These are phyloP conservation scores for Apiospora phragmitis DNA, from an alignment of 2,329 filamentous ascomycete genomes.

Conservation along the genomic window DNA sequence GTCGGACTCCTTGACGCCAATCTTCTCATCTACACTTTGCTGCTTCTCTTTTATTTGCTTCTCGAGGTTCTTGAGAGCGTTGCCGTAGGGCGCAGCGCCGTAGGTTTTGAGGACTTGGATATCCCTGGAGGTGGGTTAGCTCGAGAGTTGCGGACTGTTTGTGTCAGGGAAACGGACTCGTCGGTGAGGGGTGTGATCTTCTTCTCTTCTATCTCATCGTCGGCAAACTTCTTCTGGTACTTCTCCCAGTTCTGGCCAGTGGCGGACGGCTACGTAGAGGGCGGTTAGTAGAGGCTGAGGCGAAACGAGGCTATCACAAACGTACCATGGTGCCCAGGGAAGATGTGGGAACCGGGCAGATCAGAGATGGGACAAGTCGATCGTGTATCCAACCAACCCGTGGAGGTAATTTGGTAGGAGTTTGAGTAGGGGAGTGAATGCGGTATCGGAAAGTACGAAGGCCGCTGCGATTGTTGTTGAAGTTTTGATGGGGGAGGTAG, in stretches of 20 bases:
- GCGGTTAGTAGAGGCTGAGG: slow-evolving; percentile 21
- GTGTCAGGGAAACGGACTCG: slow-evolving; percentile 61
- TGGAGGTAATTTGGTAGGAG: neutral
- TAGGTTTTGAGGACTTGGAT: slow-evolving; percentile 99
- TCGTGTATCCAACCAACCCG: neutral
- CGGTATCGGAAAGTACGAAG: neutral
- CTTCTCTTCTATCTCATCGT: slow-evolving; percentile 98
- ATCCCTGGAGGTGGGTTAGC: slow-evolving; percentile 63
- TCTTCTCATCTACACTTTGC: slow-evolving; percentile 97
- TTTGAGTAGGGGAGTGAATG: neutral
- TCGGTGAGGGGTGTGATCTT: slow-evolving; percentile 97
- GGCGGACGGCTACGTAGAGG: slow-evolving; percentile 75
- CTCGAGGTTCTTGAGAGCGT: slow-evolving; percentile 93
- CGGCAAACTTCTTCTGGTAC: slow-evolving; percentile 94
- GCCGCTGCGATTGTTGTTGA: neutral
- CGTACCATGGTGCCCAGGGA: slow-evolving; percentile 28
- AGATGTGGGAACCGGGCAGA: slow-evolving; percentile 1
- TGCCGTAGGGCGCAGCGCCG: slow-evolving; percentile 92
- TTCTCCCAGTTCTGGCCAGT: slow-evolving; percentile 97
- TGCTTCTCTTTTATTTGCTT: slow-evolving; percentile 99
- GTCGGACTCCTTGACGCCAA: slow-evolving; percentile 95
- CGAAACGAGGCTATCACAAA: slow-evolving; percentile 10
- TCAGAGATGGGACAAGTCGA: slow-evolving; percentile 1
- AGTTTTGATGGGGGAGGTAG: neutral
- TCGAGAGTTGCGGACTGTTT: slow-evolving; percentile 24